Base-by-base conservation (phyloP, 2,329 filamentous ascomycete species). In the Fusarium armeniacum region DNA sequence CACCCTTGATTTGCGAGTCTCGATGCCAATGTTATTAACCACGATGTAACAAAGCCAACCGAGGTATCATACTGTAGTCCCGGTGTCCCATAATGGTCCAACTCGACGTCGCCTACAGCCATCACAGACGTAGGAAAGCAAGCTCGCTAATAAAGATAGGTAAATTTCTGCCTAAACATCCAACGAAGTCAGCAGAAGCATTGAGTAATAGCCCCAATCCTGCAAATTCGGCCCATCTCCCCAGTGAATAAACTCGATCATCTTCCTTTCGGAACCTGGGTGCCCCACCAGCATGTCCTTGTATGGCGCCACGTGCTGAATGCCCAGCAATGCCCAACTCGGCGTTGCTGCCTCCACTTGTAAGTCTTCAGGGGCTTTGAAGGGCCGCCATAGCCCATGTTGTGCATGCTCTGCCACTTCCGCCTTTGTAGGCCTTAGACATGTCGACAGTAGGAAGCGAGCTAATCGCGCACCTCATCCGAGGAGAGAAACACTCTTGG, bases 221-320 rank as follows among this genome's bases (percentile, higher is more conserved):
- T 41, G 40, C 50, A 45, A 46, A 46, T 44, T 57, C 49, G 30
- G 49, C 49, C 52, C 32, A 20, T 60, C 59, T 53, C 57, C 52
- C 61, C 57, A 60, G 62, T 58, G 49, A 41, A 52, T 62, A 64
- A 64, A 61, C 54, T 72, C 62, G 66, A 62, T 57, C 65, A 62
- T 63, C 58, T 60, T 60, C 58, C 58, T 65, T 64, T 58, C 49
- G 55, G 43, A 62, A 58, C 56, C 59, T 43, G 10, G 51, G 55
- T 49, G 46, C 71, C 71, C 72, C 73, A 65, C 72, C 67, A 26
- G 69, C 71, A 58, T 50, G 59, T 49, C 65, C 72, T 69, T 63
- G 55, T 75, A 73, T 75, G 73, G 73, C 73, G 73, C 73, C 73
- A 75, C 73, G 73, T 75, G 71, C 73, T 63, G 51, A 55, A 57